phyloP scores from a whole-genome alignment of 2,329 filamentous ascomycete species.

The Fusarium sarcochroum region DNA sequence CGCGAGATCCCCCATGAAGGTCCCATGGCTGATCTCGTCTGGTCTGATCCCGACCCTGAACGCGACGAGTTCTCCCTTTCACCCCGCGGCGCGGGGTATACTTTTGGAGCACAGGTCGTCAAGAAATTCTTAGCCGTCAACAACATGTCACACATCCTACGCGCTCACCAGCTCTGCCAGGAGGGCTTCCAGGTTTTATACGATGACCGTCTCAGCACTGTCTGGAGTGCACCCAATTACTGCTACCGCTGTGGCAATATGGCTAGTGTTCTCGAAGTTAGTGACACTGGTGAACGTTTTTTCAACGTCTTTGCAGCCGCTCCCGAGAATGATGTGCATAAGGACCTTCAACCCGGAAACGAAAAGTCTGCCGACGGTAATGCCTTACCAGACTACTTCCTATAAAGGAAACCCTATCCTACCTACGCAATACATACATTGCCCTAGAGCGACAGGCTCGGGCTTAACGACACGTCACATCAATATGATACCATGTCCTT shows the following conservation, averaged over 20 bases:
- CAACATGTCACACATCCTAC: constrained; percentile 96
- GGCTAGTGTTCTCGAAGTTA: constrained; percentile 96
- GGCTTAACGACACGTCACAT: constrained; percentile 42
- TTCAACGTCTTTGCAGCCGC: constrained; percentile 99
- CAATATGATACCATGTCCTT: constrained; percentile 48
- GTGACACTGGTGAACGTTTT: constrained; percentile 90
- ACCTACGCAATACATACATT: constrained; percentile 13
- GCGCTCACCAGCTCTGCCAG: constrained; percentile 98
- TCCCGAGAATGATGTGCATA: constrained; percentile 92
- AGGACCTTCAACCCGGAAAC: constrained; percentile 83
- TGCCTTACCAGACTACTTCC: constrained; percentile 78
- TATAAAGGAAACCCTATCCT: constrained; percentile 59
- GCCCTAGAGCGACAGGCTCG: constrained; percentile 22
- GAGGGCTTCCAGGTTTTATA: constrained; percentile 98
- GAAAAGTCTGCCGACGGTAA: constrained; percentile 78
- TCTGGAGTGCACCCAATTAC: constrained; percentile 98
- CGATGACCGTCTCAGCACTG: constrained; percentile 93
- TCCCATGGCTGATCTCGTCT: constrained; percentile 99
- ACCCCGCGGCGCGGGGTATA: constrained; percentile 94
- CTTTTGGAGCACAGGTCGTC: constrained; percentile 96
- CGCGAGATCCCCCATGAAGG: constrained; percentile 98
- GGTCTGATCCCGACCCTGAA: constrained; percentile 98
- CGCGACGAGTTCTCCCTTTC: constrained; percentile 96
- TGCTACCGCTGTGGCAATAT: constrained; percentile 97
- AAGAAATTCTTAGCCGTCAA: constrained; percentile 99